Evolutionary conservation across 2,329 filamentous ascomycete genomes (phyloP).

Genomic region (Colletotrichum cereale): DNA sequence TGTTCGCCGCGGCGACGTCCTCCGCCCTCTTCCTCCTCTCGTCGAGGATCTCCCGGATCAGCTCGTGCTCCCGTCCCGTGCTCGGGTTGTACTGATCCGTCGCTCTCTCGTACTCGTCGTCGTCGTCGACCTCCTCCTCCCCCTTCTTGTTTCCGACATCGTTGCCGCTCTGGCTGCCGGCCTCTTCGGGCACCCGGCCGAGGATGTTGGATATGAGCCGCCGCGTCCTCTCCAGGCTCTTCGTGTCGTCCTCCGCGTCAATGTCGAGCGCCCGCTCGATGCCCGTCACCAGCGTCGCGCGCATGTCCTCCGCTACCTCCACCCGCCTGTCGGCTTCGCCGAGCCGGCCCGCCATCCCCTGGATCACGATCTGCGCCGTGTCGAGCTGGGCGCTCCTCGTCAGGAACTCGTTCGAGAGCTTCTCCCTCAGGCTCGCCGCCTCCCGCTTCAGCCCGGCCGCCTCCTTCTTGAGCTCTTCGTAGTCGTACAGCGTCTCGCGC

Average conservation of each 20-base stretch:
- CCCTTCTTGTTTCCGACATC: not conserved
- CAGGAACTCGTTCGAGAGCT: not conserved
- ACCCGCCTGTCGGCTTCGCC: not conserved
- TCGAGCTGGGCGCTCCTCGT: not conserved
- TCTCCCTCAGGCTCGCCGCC: not conserved
- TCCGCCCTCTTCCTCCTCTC: not conserved
- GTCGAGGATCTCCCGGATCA: not conserved
- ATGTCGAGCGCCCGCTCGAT: not conserved
- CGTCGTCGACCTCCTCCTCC: too few relatives aligned
- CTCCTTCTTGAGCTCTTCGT: conserved; percentile 3
- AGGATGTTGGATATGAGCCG: not conserved
- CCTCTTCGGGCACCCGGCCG: not conserved
- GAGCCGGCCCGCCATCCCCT: not conserved
- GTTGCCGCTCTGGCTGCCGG: not conserved
- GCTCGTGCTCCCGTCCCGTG: not conserved
- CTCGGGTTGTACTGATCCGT: not conserved
- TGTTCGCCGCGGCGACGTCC: not conserved
- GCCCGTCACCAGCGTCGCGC: not conserved
- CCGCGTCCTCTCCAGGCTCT: not conserved
- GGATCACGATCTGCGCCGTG: not conserved
- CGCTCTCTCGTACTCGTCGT: not conserved
- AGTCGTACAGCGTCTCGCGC: not conserved
- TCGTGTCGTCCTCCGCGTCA: not conserved
- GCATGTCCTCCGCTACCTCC: not conserved
- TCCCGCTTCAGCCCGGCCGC: not conserved